Base-by-base conservation (phyloP, 1,284 basidiomycete species). In the Leccinum subspadiceum region DNA sequence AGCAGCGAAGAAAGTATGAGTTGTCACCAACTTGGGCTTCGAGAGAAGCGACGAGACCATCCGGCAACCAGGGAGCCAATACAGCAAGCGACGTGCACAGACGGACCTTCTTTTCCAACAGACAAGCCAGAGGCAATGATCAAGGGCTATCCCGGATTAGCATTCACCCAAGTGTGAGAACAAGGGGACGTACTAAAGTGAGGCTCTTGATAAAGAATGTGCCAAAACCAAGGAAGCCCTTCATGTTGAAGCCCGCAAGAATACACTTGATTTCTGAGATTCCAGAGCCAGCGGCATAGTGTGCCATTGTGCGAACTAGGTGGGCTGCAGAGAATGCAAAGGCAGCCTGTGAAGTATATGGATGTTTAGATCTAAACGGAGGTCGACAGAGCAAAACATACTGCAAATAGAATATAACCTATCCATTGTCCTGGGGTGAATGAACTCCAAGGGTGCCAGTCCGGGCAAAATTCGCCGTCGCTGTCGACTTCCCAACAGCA, bases 251-350 rank as follows among this genome's bases (percentile, higher is more conserved):
- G 1, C 97, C 97, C 5, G 93, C 93, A 20, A 99, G 79, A 67
- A 99, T 98, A 74, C 96, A 98, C 72, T 99, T 99, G 78, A 99
- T 98, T 76, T 99, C 97, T 24, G 95, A 94, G 61, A 99, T 99
- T 58, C 97, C 97, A 62, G 95, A 98, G 4, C 97, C 96, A 7
- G 97, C 97, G 8, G 97, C 95, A 73, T 97, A 97, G 56, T 90
- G 95, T 2, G 96, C 95, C 68, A 97, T 87, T 4, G 86, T 85
- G 54, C 86, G 85, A 57, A 99, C 97, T 2, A 99, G 82, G 70
- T 93, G 93, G 0, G 95, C 91, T 4, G 95, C 91, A 5, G 89
- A 80, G 69, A 91, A 94, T 0, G 93, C 86, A 69, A 97, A 95
- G 2, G 81, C 65, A 5, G 81, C 81, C 94, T 96, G 58, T 29